Evolutionary conservation across 495 filamentous ascomycete species (phyloP).

Genomic region (Penicillium arizonense): DNA sequence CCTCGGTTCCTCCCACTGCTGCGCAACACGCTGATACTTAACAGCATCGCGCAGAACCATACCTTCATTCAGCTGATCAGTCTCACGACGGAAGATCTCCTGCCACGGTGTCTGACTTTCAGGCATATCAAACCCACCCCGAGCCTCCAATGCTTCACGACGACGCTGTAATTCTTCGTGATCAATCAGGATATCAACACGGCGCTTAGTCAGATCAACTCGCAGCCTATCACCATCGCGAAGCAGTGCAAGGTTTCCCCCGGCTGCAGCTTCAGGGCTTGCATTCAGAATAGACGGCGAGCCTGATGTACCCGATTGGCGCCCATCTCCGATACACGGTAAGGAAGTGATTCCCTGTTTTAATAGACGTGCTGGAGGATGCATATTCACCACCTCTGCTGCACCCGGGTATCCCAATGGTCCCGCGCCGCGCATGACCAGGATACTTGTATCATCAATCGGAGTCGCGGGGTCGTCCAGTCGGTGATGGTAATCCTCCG

Average conservation of each 20-base stretch:
- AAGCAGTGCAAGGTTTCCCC: conserved; percentile 54
- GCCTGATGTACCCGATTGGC: conserved; percentile 53
- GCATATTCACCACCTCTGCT: conserved; percentile 15
- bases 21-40: conserved; percentile 51
- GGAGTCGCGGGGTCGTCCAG: conserved; percentile 41
- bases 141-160: conserved; percentile 44
- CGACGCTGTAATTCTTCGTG: conserved; percentile 62
- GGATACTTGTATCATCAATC: conserved; percentile 48
- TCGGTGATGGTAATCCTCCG: conserved; percentile 47
- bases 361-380: not conserved
- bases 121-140: conserved; percentile 10
- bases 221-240: conserved; percentile 52
- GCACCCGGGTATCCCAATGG: conserved; percentile 53
- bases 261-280: conserved; percentile 57
- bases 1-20: conserved; percentile 38
- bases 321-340: conserved; percentile 39
- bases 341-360: not conserved
- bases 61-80: conserved; percentile 48
- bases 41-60: conserved; percentile 51
- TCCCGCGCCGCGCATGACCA: conserved; percentile 53
- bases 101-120: conserved; percentile 44
- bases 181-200: conserved; percentile 50
- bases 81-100: conserved; percentile 49
- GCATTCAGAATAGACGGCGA: conserved; percentile 54
- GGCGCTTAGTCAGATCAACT: conserved; percentile 53